phyloP scores from a whole-genome alignment of 176 grass and related monocot species.

The Oryza rufipogon region DNA sequence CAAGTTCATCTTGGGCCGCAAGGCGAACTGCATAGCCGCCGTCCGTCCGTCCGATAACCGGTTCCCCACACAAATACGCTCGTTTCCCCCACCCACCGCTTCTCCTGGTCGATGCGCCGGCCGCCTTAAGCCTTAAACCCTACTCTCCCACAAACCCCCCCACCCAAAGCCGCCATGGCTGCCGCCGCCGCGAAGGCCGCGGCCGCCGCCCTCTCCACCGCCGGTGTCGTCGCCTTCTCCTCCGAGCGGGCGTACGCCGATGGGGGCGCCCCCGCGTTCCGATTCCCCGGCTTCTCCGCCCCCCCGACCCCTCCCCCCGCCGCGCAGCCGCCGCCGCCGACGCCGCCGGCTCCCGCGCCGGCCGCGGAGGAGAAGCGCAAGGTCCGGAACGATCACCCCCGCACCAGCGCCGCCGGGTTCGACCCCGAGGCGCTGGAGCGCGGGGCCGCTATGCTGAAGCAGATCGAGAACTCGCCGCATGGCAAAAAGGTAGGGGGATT shows the following conservation, averaged over 20 bases:
- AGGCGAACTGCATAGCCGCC: slow-evolving; percentile 14
- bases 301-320: background rate
- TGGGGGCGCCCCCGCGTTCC: slow-evolving; percentile 35
- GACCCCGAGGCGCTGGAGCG: slow-evolving; percentile 70
- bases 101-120: slow-evolving; percentile 11
- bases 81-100: background rate
- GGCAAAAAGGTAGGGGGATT: slow-evolving; percentile 61
- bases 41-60: background rate
- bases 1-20: background rate
- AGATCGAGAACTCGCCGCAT: slow-evolving; percentile 41
- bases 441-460: slow-evolving; percentile 45
- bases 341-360: slow-evolving; percentile 26
- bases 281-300: slow-evolving; percentile 59
- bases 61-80: slow-evolving; percentile 25
- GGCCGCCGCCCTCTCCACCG: slow-evolving; percentile 50
- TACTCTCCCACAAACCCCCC: slow-evolving; percentile 38
- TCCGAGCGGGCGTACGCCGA: slow-evolving; percentile 54
- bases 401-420: slow-evolving; percentile 74
- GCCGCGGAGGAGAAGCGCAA: slow-evolving; percentile 48
- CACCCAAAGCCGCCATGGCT: slow-evolving; percentile 12
- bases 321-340: slow-evolving; percentile 5
- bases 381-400: slow-evolving; percentile 69
- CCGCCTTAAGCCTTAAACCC: slow-evolving; percentile 50
- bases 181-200: slow-evolving; percentile 51
- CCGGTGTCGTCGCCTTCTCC: slow-evolving; percentile 28